phyloP scores from a whole-genome alignment of 2,329 filamentous ascomycete species.

The Cercospora sp. region DNA sequence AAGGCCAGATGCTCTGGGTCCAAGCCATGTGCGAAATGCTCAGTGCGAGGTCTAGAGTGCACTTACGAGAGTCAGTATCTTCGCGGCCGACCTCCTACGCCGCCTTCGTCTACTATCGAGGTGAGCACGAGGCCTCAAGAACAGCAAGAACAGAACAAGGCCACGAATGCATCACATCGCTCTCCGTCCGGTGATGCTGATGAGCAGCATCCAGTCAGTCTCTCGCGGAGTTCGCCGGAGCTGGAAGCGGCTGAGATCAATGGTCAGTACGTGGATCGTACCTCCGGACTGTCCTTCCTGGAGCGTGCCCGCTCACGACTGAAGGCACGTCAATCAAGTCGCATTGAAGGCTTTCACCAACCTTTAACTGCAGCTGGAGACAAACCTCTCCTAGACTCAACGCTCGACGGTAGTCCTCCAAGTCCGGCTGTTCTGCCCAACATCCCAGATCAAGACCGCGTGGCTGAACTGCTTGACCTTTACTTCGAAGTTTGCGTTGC shows the following conservation, averaged over 20 bases:
- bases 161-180: neutral
- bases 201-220: neutral
- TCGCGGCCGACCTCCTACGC: neutral
- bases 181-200: neutral
- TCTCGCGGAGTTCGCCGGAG: neutral
- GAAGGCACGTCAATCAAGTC: neutral
- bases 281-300: neutral
- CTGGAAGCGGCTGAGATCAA: neutral
- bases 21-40: neutral
- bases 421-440: neutral
- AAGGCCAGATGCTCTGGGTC: neutral
- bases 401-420: neutral
- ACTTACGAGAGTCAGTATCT: neutral
- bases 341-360: neutral
- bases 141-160: neutral
- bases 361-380: neutral
- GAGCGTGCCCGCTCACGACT: neutral
- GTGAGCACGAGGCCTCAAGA: neutral
- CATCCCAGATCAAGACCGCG: conserved; percentile 25
- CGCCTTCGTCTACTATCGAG: neutral
- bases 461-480: conserved; percentile 50
- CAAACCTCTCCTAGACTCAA: neutral
- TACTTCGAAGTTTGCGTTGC: conserved; percentile 64
- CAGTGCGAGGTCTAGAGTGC: neutral
- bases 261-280: neutral